Conservation (phyloP, 2,329 filamentous ascomycete species). For the Calonectria pseudoturangicola region DNA sequence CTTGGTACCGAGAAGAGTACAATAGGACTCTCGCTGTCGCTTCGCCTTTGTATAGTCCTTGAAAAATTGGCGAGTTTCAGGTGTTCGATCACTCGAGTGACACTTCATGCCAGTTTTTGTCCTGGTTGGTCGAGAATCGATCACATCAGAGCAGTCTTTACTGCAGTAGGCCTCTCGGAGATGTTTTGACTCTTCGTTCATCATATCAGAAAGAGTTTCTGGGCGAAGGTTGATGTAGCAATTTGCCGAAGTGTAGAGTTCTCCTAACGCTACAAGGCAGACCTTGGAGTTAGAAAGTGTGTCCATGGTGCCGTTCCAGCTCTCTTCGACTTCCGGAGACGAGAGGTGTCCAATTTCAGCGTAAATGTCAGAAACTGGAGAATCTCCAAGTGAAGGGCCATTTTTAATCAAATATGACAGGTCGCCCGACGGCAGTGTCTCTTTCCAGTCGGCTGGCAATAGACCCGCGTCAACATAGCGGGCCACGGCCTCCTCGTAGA, state of each 20-base stretch:
- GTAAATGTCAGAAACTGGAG: slow-evolving; percentile 6
- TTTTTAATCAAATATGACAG: slow-evolving; percentile 16
- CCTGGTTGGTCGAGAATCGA: background rate
- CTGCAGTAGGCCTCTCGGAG: slow-evolving; percentile 13
- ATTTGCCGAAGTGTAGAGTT: slow-evolving; percentile 1
- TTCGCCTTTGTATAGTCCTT: slow-evolving; percentile 1
- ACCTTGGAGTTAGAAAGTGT: background rate
- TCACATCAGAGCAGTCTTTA: background rate
- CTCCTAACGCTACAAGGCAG: background rate
- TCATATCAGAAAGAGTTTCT: slow-evolving; percentile 1
- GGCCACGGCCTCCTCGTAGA: slow-evolving; percentile 7
- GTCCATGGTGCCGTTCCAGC: background rate
- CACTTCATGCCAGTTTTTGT: background rate
- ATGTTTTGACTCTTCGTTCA: background rate
- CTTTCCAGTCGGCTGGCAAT: slow-evolving; percentile 20
- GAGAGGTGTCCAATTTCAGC: slow-evolving; percentile 2
- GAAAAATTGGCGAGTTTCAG: background rate
- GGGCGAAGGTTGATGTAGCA: slow-evolving; percentile 20
- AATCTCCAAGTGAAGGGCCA: slow-evolving; percentile 15
- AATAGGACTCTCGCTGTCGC: slow-evolving; percentile 2
- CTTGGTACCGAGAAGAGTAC: background rate
- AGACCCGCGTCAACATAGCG: slow-evolving; percentile 5
- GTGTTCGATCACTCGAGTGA: background rate
- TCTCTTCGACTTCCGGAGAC: background rate
- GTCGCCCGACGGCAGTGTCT: slow-evolving; percentile 19